phyloP scores from a whole-genome alignment of 1,139 yeast species.

The Meyerozyma guilliermondii region DNA sequence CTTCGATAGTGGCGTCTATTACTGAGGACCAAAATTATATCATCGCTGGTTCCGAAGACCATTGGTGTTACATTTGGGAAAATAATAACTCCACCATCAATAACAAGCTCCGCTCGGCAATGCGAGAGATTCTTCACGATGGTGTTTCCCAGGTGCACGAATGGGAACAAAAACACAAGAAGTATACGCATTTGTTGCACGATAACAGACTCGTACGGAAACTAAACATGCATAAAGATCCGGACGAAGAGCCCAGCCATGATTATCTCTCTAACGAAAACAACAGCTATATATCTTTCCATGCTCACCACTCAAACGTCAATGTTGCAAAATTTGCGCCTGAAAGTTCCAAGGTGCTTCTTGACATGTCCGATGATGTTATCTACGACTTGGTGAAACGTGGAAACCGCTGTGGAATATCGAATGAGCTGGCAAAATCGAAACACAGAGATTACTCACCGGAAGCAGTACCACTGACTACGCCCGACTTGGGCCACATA shows the following conservation, averaged over 20 bases:
- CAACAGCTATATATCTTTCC: constrained; percentile 60
- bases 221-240: constrained; percentile 16
- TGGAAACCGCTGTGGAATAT: constrained; percentile 13
- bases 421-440: background rate
- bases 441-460: constrained; percentile 2
- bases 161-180: constrained; percentile 25
- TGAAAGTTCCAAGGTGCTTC: constrained; percentile 53
- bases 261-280: constrained; percentile 43
- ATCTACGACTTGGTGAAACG: constrained; percentile 56
- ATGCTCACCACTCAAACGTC: constrained; percentile 69
- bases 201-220: constrained; percentile 31
- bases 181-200: constrained; percentile 25
- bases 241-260: constrained; percentile 17
- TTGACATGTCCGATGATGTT: constrained; percentile 73
- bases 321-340: constrained; percentile 84
- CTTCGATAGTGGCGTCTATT: constrained; percentile 65
- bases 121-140: constrained; percentile 32
- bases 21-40: constrained; percentile 56
- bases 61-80: constrained; percentile 71
- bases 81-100: constrained; percentile 39
- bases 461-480: background rate
- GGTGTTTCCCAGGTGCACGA: constrained; percentile 32
- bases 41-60: constrained; percentile 63
- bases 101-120: constrained; percentile 28
- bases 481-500: constrained; percentile 32